Evolutionary conservation across 225 moss, liverwort and hornwort genomes (phyloP).

Genomic region (Climacium dendroides): DNA sequence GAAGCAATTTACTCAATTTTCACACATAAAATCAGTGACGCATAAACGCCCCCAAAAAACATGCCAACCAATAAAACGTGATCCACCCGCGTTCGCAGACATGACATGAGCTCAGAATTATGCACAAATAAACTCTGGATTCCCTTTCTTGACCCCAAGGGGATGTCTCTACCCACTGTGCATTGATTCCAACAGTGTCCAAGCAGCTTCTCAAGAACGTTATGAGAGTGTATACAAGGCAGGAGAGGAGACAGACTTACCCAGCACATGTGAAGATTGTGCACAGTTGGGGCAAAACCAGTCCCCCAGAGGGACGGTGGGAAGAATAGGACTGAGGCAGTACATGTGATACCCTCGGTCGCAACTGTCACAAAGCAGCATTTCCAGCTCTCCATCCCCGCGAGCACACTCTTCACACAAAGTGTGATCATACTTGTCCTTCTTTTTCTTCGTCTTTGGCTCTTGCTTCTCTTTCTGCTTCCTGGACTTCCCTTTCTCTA

Average conservation of each 20-base stretch:
- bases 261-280: conserved; percentile 26
- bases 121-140: background rate
- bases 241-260: conserved; percentile 8
- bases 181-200: background rate
- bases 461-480: background rate
- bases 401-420: conserved; percentile 52
- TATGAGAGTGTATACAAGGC: background rate
- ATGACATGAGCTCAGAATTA: background rate
- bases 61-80: background rate
- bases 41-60: background rate
- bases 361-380: conserved; percentile 83
- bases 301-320: conserved; percentile 51
- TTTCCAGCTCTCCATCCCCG: conserved; percentile 72
- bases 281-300: conserved; percentile 79
- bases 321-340: conserved; percentile 65
- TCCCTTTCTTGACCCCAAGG: background rate
- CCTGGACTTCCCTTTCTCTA: background rate
- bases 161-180: background rate
- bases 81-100: background rate
- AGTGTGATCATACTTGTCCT: conserved; percentile 32
- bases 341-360: conserved; percentile 79
- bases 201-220: background rate
- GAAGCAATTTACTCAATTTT: background rate
- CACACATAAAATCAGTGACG: background rate
- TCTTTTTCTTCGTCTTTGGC: background rate